phyloP scores from a whole-genome alignment of 768 basidiomycete genomes.

The Pholiota microspora region DNA sequence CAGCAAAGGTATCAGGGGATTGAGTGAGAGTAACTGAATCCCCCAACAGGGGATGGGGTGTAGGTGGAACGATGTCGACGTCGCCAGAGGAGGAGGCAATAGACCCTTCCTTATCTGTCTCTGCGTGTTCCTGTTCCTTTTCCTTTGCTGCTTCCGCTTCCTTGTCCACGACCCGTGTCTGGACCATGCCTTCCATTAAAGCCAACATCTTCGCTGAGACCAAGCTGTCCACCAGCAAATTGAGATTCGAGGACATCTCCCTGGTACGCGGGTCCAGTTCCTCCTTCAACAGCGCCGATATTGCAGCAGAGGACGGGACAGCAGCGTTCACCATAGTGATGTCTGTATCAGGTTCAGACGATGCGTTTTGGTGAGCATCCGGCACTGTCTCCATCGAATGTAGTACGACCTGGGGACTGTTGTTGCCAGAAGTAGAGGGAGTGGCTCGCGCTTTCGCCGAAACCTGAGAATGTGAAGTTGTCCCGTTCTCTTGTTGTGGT shows the following conservation, averaged over 20 bases:
- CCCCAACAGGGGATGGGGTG: neutral
- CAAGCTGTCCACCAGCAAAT: constrained; percentile 19
- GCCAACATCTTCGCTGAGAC: constrained; percentile 21
- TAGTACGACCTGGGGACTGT: neutral
- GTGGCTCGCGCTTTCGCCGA: neutral
- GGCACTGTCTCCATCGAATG: neutral
- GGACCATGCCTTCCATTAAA: constrained; percentile 16
- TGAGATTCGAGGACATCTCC: constrained; percentile 16
- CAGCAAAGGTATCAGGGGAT: constrained; percentile 8
- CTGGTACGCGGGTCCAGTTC: constrained; percentile 5
- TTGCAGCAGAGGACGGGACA: neutral
- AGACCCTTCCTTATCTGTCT: constrained; percentile 5
- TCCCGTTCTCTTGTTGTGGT: neutral
- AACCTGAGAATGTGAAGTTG: neutral
- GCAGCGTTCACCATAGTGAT: constrained; percentile 7
- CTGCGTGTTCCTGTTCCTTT: neutral
- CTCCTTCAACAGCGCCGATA: neutral
- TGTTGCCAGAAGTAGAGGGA: neutral
- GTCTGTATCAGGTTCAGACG: constrained; percentile 17
- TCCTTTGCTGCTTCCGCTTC: neutral
- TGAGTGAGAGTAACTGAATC: neutral
- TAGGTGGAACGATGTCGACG: neutral
- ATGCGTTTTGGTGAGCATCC: neutral
- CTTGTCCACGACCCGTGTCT: neutral
- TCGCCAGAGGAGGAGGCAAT: neutral